Conservation (phyloP, 2,329 filamentous ascomycete genomes). For the Alternaria incomplexa region DNA sequence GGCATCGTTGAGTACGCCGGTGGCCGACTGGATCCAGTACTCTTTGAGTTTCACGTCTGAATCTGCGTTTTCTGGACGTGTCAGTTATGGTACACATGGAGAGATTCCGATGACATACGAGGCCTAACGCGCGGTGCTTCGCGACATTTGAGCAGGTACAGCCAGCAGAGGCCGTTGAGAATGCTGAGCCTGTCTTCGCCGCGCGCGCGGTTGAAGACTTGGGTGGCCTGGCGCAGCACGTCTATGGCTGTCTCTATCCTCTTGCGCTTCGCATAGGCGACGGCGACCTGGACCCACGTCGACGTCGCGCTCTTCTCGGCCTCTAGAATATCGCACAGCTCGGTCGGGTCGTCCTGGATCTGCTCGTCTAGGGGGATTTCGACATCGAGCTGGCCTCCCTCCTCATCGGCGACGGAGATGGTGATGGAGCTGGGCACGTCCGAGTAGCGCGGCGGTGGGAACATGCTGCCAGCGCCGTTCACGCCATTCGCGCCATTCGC, state of each 20-base stretch:
- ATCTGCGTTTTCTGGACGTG: conserved; percentile 48
- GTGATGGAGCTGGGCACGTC: conserved; percentile 69
- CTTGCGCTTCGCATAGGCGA: conserved; percentile 95
- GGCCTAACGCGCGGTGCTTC: conserved; percentile 73
- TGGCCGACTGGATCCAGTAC: conserved; percentile 88
- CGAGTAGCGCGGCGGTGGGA: conserved; percentile 59
- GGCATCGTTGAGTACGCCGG: conserved; percentile 91
- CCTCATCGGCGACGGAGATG: conserved; percentile 66
- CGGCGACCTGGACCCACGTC: conserved; percentile 97
- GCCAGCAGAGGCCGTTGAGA: conserved; percentile 85
- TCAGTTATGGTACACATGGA: background rate
- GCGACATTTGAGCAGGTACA: conserved; percentile 87
- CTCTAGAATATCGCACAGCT: conserved; percentile 92
- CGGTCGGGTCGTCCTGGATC: conserved; percentile 89
- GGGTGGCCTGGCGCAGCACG: conserved; percentile 73
- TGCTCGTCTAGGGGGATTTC: conserved; percentile 87
- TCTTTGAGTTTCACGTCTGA: conserved; percentile 90
- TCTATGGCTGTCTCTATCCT: conserved; percentile 85
- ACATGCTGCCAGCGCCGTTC: conserved; percentile 52
- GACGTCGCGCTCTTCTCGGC: conserved; percentile 90
- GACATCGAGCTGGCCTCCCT: conserved; percentile 73
- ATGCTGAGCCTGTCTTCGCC: conserved; percentile 85
- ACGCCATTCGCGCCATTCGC: conserved; percentile 62
- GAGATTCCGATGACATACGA: conserved; percentile 45
- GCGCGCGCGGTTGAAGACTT: conserved; percentile 71